A percentile compares a stretch with the other conserved stretches of the same genome.
Evolutionary conservation across 2,329 filamentous ascomycete genomes (phyloP).

Genomic region (Amylocarpus encephaloides): DNA sequence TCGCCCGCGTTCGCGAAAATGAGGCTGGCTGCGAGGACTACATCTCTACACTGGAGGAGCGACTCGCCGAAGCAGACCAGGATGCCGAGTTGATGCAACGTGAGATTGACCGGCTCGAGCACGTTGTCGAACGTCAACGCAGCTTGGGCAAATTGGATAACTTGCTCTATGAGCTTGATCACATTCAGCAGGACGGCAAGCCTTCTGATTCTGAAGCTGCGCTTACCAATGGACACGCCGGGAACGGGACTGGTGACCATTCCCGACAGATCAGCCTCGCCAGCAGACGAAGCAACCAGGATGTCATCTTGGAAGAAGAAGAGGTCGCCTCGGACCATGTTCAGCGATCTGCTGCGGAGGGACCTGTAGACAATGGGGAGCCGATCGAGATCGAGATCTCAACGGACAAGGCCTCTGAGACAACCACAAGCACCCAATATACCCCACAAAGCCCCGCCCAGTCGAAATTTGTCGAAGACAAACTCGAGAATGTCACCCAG

Average conservation of each 20-base stretch:
- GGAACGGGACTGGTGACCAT: constrained; percentile 44
- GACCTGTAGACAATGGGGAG: constrained; percentile 31
- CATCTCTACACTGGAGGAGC: constrained; percentile 92
- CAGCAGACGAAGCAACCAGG: constrained; percentile 49
- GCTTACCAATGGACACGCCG: constrained; percentile 36
- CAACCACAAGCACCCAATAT: constrained; percentile 24
- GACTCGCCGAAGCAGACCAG: constrained; percentile 90
- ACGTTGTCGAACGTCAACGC: constrained; percentile 90
- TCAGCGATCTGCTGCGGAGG: constrained; percentile 26
- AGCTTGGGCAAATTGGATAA: constrained; percentile 93
- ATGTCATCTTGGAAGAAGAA: constrained; percentile 41
- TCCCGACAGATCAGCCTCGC: constrained; percentile 46
- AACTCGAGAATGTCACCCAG: constrained; percentile 83
- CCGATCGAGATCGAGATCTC: constrained; percentile 33
- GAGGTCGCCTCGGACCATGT: constrained; percentile 22
- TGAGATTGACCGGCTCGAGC: constrained; percentile 88
- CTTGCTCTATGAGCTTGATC: constrained; percentile 82
- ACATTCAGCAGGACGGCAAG: constrained; percentile 57
- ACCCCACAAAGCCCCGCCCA: constrained; percentile 66
- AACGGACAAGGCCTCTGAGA: constrained; percentile 27
- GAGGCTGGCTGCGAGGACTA: constrained; percentile 91
- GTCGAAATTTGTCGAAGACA: constrained; percentile 80
- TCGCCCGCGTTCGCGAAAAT: constrained; percentile 79
- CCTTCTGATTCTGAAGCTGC: constrained; percentile 33
- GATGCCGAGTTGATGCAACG: constrained; percentile 96